Conservation (phyloP, 257 asterid genomes). For the Agastache rugosa region DNA sequence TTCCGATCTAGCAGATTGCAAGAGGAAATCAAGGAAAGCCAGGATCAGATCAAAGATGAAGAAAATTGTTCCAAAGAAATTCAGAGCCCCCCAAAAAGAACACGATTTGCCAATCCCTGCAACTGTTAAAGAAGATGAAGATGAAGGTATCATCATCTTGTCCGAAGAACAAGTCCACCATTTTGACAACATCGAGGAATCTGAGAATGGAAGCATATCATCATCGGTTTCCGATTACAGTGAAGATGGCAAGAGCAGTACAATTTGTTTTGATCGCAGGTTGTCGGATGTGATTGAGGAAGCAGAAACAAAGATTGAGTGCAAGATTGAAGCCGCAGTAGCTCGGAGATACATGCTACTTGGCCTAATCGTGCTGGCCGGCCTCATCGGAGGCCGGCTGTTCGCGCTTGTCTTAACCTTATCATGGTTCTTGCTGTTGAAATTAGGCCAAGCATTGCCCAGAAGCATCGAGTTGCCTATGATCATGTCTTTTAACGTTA, state of each 20-base stretch:
- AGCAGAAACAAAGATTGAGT: neutral
- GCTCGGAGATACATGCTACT: conserved; percentile 42
- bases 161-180: conserved; percentile 29
- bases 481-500: conserved; percentile 16
- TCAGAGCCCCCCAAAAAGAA: conserved; percentile 40
- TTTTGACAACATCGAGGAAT: conserved; percentile 9
- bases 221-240: conserved; percentile 36
- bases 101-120: conserved; percentile 15
- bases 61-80: conserved; percentile 55
- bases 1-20: conserved; percentile 34
- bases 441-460: conserved; percentile 43
- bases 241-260: conserved; percentile 4
- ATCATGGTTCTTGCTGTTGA: conserved; percentile 59
- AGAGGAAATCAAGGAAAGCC: conserved; percentile 48
- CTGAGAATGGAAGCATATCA: conserved; percentile 12
- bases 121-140: conserved; percentile 22
- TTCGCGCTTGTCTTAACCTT: conserved; percentile 59
- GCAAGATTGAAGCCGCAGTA: neutral
- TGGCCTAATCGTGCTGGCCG: conserved; percentile 59
- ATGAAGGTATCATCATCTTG: neutral
- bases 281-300: conserved; percentile 34
- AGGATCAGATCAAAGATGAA: conserved; percentile 66
- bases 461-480: too few species aligned
- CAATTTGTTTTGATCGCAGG: neutral
- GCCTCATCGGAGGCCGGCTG: conserved; percentile 64